Evolutionary conservation across 768 basidiomycete genomes (phyloP).

Genomic region (Rickenella mellea): DNA sequence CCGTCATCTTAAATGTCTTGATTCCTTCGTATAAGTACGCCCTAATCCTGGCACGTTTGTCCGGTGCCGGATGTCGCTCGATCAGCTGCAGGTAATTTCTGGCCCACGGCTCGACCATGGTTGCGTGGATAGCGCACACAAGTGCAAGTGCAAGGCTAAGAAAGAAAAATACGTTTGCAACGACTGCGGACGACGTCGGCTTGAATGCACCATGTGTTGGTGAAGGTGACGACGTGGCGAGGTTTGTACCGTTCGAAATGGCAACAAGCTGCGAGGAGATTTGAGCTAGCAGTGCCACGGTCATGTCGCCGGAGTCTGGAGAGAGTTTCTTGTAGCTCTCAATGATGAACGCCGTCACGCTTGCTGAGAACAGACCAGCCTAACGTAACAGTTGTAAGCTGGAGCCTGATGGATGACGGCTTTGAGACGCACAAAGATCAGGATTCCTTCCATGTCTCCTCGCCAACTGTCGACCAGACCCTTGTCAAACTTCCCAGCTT

Average conservation of each 20-base stretch:
- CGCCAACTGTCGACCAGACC: conserved; percentile 6
- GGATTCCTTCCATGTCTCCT: conserved; percentile 7
- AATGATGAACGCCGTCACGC: conserved; percentile 10
- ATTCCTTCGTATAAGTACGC: conserved; percentile 6
- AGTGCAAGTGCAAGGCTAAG: conserved; percentile 5
- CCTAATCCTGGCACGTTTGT: conserved; percentile 3
- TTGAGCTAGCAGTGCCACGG: too few species aligned
- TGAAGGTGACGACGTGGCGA: too few species aligned
- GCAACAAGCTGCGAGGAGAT: too few species aligned
- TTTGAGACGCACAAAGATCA: conserved; percentile 10
- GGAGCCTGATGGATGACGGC: too few species aligned
- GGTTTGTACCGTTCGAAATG: too few species aligned
- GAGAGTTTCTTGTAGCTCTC: conserved; percentile 8
- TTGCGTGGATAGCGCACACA: conserved; percentile 7
- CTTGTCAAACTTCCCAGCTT: conserved; percentile 6
- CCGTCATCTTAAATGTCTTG: conserved; percentile 4
- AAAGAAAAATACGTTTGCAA: conserved; percentile 7
- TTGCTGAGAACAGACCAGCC: conserved; percentile 11
- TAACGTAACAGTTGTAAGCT: too few species aligned
- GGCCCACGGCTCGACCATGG: conserved; percentile 7
- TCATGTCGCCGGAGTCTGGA: conserved; percentile 1
- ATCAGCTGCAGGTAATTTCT: conserved; percentile 6
- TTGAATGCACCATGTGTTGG: too few species aligned
- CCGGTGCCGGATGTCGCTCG: conserved; percentile 1
- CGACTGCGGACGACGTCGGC: too few species aligned